Evolutionary conservation across 192 early-diverging fungal species (phyloP).

Genomic region (Coemansia sp.): DNA sequence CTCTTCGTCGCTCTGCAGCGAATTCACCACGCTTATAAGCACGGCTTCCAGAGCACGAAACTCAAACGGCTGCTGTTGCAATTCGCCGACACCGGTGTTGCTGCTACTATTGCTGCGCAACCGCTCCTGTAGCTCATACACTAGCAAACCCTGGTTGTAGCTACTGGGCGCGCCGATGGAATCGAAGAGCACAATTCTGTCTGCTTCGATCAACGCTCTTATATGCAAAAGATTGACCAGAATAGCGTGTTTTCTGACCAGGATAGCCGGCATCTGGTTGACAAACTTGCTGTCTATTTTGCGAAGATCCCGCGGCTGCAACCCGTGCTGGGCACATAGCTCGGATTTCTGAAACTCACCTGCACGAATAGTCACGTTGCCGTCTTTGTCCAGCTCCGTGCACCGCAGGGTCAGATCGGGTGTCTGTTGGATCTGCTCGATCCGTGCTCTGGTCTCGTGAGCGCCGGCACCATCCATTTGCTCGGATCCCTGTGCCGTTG

Average conservation of each 20-base stretch:
- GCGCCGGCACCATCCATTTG: background rate
- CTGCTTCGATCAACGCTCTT: slow-evolving; percentile 77
- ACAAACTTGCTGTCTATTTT: slow-evolving; percentile 75
- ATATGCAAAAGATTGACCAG: slow-evolving; percentile 81
- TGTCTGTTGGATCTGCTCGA: slow-evolving; percentile 21
- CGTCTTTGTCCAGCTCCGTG: slow-evolving; percentile 68
- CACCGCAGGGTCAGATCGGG: slow-evolving; percentile 54
- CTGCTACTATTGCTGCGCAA: slow-evolving; percentile 55
- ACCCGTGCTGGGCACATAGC: slow-evolving; percentile 71
- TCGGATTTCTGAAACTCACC: slow-evolving; percentile 78
- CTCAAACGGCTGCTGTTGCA: slow-evolving; percentile 42
- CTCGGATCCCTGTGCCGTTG: background rate
- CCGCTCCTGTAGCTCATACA: slow-evolving; percentile 78
- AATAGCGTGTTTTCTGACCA: slow-evolving; percentile 80
- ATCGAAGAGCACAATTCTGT: slow-evolving; percentile 76
- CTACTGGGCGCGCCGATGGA: slow-evolving; percentile 65
- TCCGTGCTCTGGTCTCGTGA: slow-evolving; percentile 12
- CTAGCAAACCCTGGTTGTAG: slow-evolving; percentile 72
- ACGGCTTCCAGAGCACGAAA: slow-evolving; percentile 79
- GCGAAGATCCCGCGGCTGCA: slow-evolving; percentile 85
- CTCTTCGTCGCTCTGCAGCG: slow-evolving; percentile 69
- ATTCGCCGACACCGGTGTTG: background rate
- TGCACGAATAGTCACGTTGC: slow-evolving; percentile 67
- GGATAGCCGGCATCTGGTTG: slow-evolving; percentile 77
- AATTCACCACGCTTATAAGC: slow-evolving; percentile 67